Conservation (phyloP, 2,329 filamentous ascomycete genomes). For the Thermothelomyces thermophilus region DNA sequence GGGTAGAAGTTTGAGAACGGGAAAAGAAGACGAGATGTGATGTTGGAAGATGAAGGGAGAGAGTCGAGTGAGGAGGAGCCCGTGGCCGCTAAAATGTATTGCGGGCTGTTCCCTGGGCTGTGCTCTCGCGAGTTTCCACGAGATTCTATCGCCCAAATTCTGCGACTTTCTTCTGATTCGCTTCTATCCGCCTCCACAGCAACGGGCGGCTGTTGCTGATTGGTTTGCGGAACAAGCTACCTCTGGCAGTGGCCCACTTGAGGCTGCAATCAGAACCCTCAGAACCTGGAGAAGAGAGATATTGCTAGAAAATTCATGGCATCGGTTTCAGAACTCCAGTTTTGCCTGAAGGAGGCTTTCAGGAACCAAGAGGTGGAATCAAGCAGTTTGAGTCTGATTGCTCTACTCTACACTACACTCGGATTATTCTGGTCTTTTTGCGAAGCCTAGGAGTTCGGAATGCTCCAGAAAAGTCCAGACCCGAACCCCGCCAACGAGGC, state of each 20-base stretch:
- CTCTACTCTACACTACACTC: no score
- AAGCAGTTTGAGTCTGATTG: no score
- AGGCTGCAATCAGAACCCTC: slow-evolving; percentile 18
- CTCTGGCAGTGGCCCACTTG: slow-evolving; percentile 17
- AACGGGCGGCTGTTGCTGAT: slow-evolving; percentile 16
- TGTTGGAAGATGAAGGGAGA: slow-evolving; percentile 20
- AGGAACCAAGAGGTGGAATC: no score
- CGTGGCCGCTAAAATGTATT: slow-evolving; percentile 30
- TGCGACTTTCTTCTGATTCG: slow-evolving; percentile 25
- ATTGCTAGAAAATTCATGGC: slow-evolving; percentile 10
- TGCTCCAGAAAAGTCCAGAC: slow-evolving; percentile 17
- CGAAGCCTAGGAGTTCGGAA: slow-evolving; percentile 9
- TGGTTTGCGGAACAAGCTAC: slow-evolving; percentile 15
- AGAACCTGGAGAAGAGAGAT: background rate
- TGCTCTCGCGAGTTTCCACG: slow-evolving; percentile 30
- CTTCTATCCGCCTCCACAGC: slow-evolving; percentile 23
- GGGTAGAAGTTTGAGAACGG: background rate
- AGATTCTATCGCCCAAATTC: slow-evolving; percentile 31
- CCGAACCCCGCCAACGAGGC: slow-evolving; percentile 21
- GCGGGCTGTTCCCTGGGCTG: slow-evolving; percentile 24
- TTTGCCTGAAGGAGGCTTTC: no score
- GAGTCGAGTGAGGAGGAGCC: slow-evolving; percentile 16
- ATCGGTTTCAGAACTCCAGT: slow-evolving; percentile 6
- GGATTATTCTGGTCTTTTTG: background rate
- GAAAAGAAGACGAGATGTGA: slow-evolving; percentile 12